Evolutionary conservation across 345 rosid species (phyloP), one percentile per base, ranked within the genome.

Genomic region (Hypericum perforatum): DNA sequence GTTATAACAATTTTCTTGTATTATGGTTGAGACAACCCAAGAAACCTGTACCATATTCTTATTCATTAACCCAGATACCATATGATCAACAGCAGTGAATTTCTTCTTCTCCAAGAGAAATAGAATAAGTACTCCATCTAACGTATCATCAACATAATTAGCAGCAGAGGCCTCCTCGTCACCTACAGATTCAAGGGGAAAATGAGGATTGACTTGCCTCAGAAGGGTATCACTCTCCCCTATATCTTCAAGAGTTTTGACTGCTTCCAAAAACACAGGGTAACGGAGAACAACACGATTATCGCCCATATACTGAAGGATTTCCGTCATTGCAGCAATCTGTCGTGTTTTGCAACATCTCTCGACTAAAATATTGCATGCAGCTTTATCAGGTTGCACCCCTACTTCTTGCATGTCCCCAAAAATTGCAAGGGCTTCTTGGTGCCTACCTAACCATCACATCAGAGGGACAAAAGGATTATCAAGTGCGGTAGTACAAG

Each of bases 341-440:
- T 78, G 80, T 11, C 79, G 62, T n/a, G 59, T 57, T 70, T 76
- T 74, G 65, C 90, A 82, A 62, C 87, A 82, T 70, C 72, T 84
- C 63, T 66, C 71, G 3, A 89, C 70, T 83, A 86, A 74, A 70
- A 86, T 81, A 60, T 82, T 89, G 74, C 97, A 84, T 37, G 84
- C 77, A 45, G 97, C 90, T 80, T 89, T 89, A 76, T 89, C 97
- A 12, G 95, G 94, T 45, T 70, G 74, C 53, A 84, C 81, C 43
- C 84, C 81, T 8, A 79, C 80, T 41, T 83, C 95, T 74, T 82
- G 95, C 95, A 86, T 89, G 58, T 70, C 76, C 63, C 52, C 64
- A 69, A 86, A 89, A 52, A 86, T 83, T 41, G 79, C 81, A 2
- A 81, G 69, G 39, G 92, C 85, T 64, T 81, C 89, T 60, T 69